These are phyloP conservation scores for Acer saccharum DNA, from an alignment of 345 rosid species.

Conservation along the genomic window DNA sequence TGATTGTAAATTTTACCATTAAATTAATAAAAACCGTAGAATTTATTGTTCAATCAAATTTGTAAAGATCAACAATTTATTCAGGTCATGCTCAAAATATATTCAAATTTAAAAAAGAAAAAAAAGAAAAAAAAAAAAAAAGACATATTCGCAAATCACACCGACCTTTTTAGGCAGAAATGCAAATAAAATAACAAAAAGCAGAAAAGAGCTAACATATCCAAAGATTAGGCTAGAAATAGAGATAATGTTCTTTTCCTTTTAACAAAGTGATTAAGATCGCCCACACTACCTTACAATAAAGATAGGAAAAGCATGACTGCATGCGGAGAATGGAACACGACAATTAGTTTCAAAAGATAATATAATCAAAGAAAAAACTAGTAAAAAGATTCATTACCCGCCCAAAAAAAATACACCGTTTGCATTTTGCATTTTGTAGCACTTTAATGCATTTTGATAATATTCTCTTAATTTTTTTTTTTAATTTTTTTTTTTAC, in stretches of 20 bases:
- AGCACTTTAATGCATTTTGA: not conserved
- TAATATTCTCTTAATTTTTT: no score
- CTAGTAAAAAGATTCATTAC: not conserved
- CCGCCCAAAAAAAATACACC: not conserved
- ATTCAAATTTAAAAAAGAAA: no score
- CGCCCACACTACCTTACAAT: conserved; percentile 16
- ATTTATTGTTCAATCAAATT: no score
- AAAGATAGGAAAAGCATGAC: conserved; percentile 11
- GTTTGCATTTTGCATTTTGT: not conserved
- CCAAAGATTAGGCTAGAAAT: not conserved
- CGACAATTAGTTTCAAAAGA: conserved; percentile 23
- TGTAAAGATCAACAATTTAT: no score
- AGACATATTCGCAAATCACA: not conserved
- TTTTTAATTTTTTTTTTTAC: no score
- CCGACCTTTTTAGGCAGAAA: not conserved
- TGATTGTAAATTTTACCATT: no score
- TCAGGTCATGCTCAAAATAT: no score
- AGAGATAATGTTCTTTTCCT: not conserved
- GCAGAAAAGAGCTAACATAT: not conserved
- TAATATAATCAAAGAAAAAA: conserved; percentile 3
- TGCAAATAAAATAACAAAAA: not conserved
- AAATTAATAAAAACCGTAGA: no score
- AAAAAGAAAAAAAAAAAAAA: no score
- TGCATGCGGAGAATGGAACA: conserved; percentile 40
- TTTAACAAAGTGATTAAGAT: conserved; percentile 22